Evolutionary conservation across 2,329 filamentous ascomycete genomes (phyloP), one percentile per base, ranked within the genome.

Genomic region (Zalaria sp.): DNA sequence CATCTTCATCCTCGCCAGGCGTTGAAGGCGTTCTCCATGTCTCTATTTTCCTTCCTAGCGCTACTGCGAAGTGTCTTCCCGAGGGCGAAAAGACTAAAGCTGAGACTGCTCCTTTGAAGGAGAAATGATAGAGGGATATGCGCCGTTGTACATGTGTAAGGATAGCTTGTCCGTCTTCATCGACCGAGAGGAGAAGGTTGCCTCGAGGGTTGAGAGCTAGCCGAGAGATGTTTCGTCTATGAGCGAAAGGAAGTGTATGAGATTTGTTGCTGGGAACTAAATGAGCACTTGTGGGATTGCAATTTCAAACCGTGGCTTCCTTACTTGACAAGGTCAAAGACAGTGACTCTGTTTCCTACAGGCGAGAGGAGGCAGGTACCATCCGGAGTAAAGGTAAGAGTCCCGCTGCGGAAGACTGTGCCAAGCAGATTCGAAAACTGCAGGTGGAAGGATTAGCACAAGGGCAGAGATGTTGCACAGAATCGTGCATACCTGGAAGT

Each of bases 361-460:
- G 91, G 93, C 36, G 91, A 98, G 56, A 93, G 84, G 50, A 98
- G 75, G 66, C 86, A 89, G 55, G 85, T 91, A 59, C 93, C 93
- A 75, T 98, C 89, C 47, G 88, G 86, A 55, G 85, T 93, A 70
- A 93, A 98, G 59, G 95, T 75, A 57, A 98, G 76, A 62, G 96
- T 98, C 65, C 93, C 91, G 75, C 88, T 85, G 69, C 87, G 86
- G 71, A 96, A 98, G 59, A 98, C 91, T 53, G 91, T 98, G 60
- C 91, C 93, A 57, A 98, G 77, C 61, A 98, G 76, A 66, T 96
- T 98, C 61, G 89, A 94, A 68, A 98, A 98, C 88, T 95, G 56
- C 2, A 35, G 37, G 11, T 18, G 7, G 35, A 38, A 28, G n/a
- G 28, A 39, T 25, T 27, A 10, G 5, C n/a, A 27, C 10, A 44